Evolutionary conservation across 176 grass and related monocot species (phyloP).

Genomic region (bread wheat (Triticum aestivum)): IWGSC_CS_RefSeq_v2.1 NC_057799.1:358169720-358170219

Average conservation of each 20-base stretch:
- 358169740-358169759: conserved; percentile 86
- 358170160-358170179: conserved; percentile 86
- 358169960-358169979: conserved; percentile 94
- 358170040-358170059: conserved; percentile 62
- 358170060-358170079: conserved; percentile 65
- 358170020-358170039: conserved; percentile 93
- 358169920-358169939: conserved; percentile 41
- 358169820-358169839: conserved; percentile 86
- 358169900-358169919: conserved; percentile 70
- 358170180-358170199: conserved; percentile 96
- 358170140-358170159: conserved; percentile 49
- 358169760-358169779: conserved; percentile 86
- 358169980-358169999: conserved; percentile 89
- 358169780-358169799: conserved; percentile 80
- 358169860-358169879: conserved; percentile 64
- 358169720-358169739: conserved; percentile 92
- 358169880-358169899: conserved; percentile 62
- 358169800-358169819: conserved; percentile 82
- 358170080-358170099: conserved; percentile 89
- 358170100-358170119: conserved; percentile 72
- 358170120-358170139: conserved; percentile 50
- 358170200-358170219: conserved; percentile 90
- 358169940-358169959: conserved; percentile 89
- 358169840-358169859: conserved; percentile 61
- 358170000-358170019: conserved; percentile 96